These are phyloP conservation scores for peach (Prunus persica) DNA, from an alignment of 306 rosid species.

Conservation along the genomic window DNA sequence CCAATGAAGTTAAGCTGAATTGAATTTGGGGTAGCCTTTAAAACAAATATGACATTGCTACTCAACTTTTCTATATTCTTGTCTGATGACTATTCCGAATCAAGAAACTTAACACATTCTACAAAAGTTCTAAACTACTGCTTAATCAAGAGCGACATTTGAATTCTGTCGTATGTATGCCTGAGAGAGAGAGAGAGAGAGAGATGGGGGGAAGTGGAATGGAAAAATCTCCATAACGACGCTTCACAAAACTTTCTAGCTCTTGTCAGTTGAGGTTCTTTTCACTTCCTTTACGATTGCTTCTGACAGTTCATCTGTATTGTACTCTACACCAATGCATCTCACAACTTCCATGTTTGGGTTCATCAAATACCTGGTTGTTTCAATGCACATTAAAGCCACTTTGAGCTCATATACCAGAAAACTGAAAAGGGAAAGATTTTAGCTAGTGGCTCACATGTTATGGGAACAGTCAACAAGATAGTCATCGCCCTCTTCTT, in stretches of 20 bases:
- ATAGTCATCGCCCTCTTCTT: slow-evolving; percentile 86
- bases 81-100: neutral
- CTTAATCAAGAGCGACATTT: neutral
- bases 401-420: slow-evolving; percentile 17
- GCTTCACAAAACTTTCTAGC: slow-evolving; percentile 11
- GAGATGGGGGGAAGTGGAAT: neutral
- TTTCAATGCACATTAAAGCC: slow-evolving; percentile 19
- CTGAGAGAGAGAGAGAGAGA: neutral
- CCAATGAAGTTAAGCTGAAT: neutral
- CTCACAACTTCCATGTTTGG: slow-evolving; percentile 81
- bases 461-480: slow-evolving; percentile 84
- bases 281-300: slow-evolving; percentile 55
- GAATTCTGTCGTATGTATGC: neutral
- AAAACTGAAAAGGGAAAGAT: slow-evolving; percentile 2
- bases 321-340: slow-evolving; percentile 82
- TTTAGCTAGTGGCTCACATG: slow-evolving; percentile 52
- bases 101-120: neutral
- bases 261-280: slow-evolving; percentile 32
- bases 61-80: neutral
- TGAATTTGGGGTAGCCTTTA: neutral
- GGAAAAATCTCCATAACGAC: neutral
- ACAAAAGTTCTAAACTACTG: neutral
- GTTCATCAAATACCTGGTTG: slow-evolving; percentile 75
- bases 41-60: neutral
- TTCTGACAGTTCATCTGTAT: slow-evolving; percentile 61